phyloP scores from a whole-genome alignment of 139 green algal genomes.

The Chlorella sp. region DNA sequence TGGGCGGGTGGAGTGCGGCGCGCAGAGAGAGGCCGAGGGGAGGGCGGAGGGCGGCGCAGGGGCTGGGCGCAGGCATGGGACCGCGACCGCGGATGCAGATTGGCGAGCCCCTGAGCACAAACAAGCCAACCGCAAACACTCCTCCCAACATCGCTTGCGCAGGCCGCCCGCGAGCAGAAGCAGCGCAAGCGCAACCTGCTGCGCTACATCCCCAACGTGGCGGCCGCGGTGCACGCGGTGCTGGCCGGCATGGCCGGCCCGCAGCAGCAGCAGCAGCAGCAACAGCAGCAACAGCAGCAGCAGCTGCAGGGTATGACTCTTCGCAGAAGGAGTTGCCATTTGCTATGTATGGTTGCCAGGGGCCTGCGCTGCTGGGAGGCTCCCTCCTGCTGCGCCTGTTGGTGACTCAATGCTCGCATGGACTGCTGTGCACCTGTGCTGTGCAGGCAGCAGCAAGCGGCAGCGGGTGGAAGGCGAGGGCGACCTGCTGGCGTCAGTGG shows the following conservation, averaged over 20 bases:
- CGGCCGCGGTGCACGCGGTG: constrained; percentile 53
- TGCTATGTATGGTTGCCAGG: not conserved
- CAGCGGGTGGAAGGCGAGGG: too few relatives aligned
- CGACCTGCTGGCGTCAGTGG: not conserved
- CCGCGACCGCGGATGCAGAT: too few relatives aligned
- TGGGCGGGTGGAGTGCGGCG: too few relatives aligned
- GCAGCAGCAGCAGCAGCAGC: not conserved
- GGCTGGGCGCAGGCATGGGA: too few relatives aligned
- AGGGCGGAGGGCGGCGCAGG: too few relatives aligned
- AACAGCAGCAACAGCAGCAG: not conserved
- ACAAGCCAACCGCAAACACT: too few relatives aligned
- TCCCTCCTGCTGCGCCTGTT: too few relatives aligned
- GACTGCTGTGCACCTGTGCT: too few relatives aligned
- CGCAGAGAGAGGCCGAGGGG: too few relatives aligned
- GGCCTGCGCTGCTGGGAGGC: not conserved
- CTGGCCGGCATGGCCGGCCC: constrained; percentile 48
- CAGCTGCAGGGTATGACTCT: not conserved
- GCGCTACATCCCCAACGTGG: constrained; percentile 93
- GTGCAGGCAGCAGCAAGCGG: too few relatives aligned
- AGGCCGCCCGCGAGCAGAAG: constrained; percentile 82
- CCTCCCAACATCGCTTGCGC: too few relatives aligned
- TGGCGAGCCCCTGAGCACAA: too few relatives aligned
- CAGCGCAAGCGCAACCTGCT: constrained; percentile 87
- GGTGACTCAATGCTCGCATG: not conserved
- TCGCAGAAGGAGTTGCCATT: not conserved